Percentiles rank a stretch among this genome's conserved stretches.
Evolutionary conservation across 768 basidiomycete genomes (phyloP).

Genomic region (Infundibulicybe gibba): DNA sequence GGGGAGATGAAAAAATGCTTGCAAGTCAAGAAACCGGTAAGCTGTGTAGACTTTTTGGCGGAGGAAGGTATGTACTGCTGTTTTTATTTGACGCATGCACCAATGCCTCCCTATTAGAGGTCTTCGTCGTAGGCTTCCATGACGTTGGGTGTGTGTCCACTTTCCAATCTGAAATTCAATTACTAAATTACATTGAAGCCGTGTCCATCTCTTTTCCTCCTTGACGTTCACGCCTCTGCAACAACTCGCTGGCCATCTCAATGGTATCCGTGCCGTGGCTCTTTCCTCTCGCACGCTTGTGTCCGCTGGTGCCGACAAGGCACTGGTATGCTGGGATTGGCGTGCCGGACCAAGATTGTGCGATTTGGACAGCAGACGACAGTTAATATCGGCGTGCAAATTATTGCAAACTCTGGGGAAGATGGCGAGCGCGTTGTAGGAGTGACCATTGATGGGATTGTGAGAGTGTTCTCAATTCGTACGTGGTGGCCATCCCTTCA

Average conservation of each 20-base stretch:
- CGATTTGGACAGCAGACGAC: conserved; percentile 93
- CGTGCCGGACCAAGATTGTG: conserved; percentile 81
- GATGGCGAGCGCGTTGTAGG: conserved; percentile 81
- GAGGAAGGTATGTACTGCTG: conserved; percentile 57
- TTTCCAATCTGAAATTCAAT: no score
- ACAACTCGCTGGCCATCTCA: conserved; percentile 81
- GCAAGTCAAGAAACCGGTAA: conserved; percentile 85
- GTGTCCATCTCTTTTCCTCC: conserved; percentile 86
- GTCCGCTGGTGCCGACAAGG: conserved; percentile 76
- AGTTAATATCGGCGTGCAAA: conserved; percentile 86
- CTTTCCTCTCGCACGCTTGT: conserved; percentile 83
- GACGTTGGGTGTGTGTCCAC: conserved; percentile 74
- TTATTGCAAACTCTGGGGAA: conserved; percentile 49
- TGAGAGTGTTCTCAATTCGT: conserved; percentile 90
- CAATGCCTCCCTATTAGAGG: conserved; percentile 41
- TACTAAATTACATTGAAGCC: conserved; percentile 34
- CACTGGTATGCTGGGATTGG: conserved; percentile 88
- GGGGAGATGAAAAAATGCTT: conserved; percentile 69
- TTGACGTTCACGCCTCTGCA: conserved; percentile 81
- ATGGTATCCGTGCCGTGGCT: conserved; percentile 88
- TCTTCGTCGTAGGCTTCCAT: conserved; percentile 90
- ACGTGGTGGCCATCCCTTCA: conserved; percentile 23
- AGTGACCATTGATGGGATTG: conserved; percentile 90
- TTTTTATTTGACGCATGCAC: background rate
- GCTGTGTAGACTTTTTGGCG: conserved; percentile 82